Evolutionary conservation across 371 early-diverging fungal genomes (phyloP).

Genomic region (Mucor irregularis): DNA sequence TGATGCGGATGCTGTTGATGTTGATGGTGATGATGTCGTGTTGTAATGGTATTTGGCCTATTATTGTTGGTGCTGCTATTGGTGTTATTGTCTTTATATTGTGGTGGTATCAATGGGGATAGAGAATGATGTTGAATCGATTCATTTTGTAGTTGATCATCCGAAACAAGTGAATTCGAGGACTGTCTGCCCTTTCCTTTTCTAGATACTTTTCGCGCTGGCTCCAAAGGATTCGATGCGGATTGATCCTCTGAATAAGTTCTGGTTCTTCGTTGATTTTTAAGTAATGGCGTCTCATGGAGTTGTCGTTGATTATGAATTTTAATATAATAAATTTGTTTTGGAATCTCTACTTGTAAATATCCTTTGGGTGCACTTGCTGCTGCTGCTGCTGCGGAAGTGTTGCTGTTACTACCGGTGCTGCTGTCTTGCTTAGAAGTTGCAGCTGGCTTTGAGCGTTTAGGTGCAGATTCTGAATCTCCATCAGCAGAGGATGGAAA

Average conservation of each 20-base stretch:
- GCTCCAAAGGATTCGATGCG: slow-evolving; percentile 8
- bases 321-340: slow-evolving; percentile 33
- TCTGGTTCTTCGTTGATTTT: slow-evolving; percentile 20
- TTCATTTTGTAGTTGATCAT: slow-evolving; percentile 7
- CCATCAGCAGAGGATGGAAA: too few species aligned
- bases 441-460: too few species aligned
- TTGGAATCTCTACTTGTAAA: slow-evolving; percentile 32
- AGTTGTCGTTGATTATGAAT: slow-evolving; percentile 35
- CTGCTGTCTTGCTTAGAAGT: not conserved
- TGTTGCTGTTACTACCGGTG: not conserved
- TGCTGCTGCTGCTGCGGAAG: slow-evolving; percentile 1
- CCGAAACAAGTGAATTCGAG: too few species aligned
- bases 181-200: slow-evolving; percentile 12
- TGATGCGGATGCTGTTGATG: slow-evolving; percentile 4
- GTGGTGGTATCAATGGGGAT: not conserved
- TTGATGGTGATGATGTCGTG: too few species aligned
- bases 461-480: too few species aligned
- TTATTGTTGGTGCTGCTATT: not conserved
- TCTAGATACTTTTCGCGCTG: slow-evolving; percentile 15
- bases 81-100: slow-evolving; percentile 1
- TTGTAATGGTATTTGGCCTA: not conserved
- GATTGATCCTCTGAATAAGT: slow-evolving; percentile 9
- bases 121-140: slow-evolving; percentile 6
- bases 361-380: slow-evolving; percentile 34
- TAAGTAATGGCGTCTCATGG: slow-evolving; percentile 25